These are phyloP conservation scores for Datura wrightii DNA, from an alignment of 257 asterid species.

Conservation along the genomic window DNA sequence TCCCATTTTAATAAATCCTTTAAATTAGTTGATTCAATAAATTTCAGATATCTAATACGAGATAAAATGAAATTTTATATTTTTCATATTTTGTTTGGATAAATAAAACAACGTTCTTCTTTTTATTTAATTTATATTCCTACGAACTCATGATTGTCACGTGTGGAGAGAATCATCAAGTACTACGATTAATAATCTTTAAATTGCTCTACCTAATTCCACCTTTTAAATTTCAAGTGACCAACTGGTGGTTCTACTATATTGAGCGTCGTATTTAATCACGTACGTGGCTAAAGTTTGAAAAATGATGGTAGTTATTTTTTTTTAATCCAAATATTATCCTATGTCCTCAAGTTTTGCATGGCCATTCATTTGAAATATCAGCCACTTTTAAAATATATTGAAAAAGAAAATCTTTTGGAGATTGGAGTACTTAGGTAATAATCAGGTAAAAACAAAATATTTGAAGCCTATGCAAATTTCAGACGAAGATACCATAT, in stretches of 20 bases:
- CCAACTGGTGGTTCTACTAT: background rate
- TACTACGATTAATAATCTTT: background rate
- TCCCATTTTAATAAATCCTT: background rate
- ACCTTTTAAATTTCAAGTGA: constrained; percentile 11
- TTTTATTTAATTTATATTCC: background rate
- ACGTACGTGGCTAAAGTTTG: background rate
- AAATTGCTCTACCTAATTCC: background rate
- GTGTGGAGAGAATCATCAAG: background rate
- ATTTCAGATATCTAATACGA: background rate
- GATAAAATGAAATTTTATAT: background rate
- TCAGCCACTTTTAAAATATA: background rate
- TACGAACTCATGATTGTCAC: background rate
- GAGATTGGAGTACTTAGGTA: background rate
- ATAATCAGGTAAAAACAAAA: background rate
- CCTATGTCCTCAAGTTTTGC: background rate
- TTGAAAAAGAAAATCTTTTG: background rate
- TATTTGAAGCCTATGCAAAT: background rate
- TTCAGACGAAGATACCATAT: background rate
- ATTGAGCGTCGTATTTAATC: background rate
- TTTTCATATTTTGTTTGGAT: background rate
- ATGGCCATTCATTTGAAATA: background rate
- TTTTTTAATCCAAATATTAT: background rate
- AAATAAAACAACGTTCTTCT: background rate
- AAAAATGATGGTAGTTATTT: background rate
- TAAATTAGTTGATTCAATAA: background rate